Evolutionary conservation across 2,329 filamentous ascomycete species (phyloP).

Genomic region (Epichloe gansuensis): DNA sequence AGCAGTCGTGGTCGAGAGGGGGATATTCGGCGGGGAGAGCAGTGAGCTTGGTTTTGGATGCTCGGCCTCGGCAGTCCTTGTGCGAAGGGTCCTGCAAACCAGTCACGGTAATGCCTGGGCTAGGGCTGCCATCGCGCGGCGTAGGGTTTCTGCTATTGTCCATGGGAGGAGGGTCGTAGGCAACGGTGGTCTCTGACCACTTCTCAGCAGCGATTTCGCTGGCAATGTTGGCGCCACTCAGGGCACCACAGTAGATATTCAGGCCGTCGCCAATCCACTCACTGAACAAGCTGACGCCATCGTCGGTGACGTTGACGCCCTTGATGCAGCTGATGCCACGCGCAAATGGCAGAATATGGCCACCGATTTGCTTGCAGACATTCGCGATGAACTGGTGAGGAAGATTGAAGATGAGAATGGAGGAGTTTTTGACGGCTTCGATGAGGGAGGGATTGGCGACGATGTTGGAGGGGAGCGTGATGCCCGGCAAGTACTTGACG

Average conservation of each 20-base stretch:
- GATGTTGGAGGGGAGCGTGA: constrained; percentile 70
- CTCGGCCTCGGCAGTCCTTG: constrained; percentile 54
- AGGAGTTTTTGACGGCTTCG: constrained; percentile 70
- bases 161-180: constrained; percentile 83
- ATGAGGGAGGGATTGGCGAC: constrained; percentile 70
- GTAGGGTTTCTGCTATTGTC: constrained; percentile 60
- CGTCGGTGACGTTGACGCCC: constrained; percentile 82
- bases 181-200: constrained; percentile 93
- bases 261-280: constrained; percentile 86
- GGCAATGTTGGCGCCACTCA: constrained; percentile 94
- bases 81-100: constrained; percentile 48
- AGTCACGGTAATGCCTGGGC: constrained; percentile 37
- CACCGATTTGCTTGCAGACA: constrained; percentile 71
- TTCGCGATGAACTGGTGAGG: constrained; percentile 91
- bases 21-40: constrained; percentile 73
- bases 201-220: constrained; percentile 90
- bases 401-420: constrained; percentile 90
- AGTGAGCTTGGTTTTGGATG: constrained; percentile 56
- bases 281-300: constrained; percentile 78
- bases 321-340: constrained; percentile 97
- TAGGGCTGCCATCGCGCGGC: constrained; percentile 33
- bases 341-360: constrained; percentile 82
- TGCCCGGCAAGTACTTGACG: constrained; percentile 90
- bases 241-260: constrained; percentile 90
- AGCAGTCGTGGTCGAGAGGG: constrained; percentile 69